Conservation (phyloP, 1,284 basidiomycete species). For the Irpex sp. region DNA sequence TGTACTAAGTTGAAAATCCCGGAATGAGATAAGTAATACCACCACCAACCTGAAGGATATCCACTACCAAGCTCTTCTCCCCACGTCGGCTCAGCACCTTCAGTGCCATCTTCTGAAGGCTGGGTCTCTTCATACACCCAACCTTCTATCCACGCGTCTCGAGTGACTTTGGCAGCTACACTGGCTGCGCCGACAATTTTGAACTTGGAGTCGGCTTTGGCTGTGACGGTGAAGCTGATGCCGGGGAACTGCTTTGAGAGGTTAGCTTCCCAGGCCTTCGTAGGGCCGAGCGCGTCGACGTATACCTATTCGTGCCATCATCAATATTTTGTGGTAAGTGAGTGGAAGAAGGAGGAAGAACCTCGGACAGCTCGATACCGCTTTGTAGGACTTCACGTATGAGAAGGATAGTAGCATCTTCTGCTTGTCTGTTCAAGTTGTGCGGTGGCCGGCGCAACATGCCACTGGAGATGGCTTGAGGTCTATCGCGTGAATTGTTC, state of each 20-base stretch:
- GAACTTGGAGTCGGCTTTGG: slow-evolving; percentile 93
- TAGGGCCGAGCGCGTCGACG: slow-evolving; percentile 93
- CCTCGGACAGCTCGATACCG: slow-evolving; percentile 84
- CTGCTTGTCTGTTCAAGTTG: slow-evolving; percentile 92
- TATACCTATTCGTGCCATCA: slow-evolving; percentile 59
- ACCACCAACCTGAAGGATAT: slow-evolving; percentile 78
- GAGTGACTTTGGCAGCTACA: slow-evolving; percentile 94
- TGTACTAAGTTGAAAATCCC: slow-evolving; percentile 7
- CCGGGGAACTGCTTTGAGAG: slow-evolving; percentile 79
- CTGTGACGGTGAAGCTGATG: slow-evolving; percentile 85
- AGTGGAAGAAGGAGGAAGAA: slow-evolving; percentile 23
- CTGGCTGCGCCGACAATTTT: slow-evolving; percentile 97
- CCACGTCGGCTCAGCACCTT: slow-evolving; percentile 29
- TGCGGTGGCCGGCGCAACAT: slow-evolving; percentile 85
- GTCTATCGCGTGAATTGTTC: slow-evolving; percentile 35
- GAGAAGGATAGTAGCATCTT: slow-evolving; percentile 87
- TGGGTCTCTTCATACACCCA: slow-evolving; percentile 75
- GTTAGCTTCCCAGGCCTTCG: slow-evolving; percentile 80
- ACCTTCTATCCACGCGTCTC: slow-evolving; percentile 85
- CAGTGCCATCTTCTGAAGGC: slow-evolving; percentile 17
- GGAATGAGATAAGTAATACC: neutral
- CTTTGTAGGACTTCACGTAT: slow-evolving; percentile 81
- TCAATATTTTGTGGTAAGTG: neutral
- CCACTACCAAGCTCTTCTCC: slow-evolving; percentile 65
- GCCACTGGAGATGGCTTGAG: slow-evolving; percentile 87